A percentile compares a stretch with the other conserved stretches of the same genome.
phyloP scores from a whole-genome alignment of 768 basidiomycete species.

The Exidia glandulosa region DNA sequence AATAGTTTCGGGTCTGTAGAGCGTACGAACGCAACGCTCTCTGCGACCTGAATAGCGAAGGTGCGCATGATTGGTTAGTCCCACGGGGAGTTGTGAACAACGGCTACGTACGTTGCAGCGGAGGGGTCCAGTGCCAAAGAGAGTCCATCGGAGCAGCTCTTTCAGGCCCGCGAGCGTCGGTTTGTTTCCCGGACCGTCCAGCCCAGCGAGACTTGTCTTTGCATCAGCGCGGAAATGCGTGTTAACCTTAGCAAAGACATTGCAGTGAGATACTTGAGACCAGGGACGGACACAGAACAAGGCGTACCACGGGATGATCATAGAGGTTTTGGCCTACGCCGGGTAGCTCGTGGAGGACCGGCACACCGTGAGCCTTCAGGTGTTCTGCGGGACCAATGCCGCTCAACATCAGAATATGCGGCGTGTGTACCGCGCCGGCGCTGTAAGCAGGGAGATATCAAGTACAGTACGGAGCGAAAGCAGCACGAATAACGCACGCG shows the following conservation, averaged over 20 bases:
- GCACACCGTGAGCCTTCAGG: constrained; percentile 40
- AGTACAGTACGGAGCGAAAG: neutral
- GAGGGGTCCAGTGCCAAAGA: constrained; percentile 37
- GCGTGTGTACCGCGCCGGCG: constrained; percentile 25
- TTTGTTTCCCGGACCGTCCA: constrained; percentile 7
- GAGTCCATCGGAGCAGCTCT: too few species aligned
- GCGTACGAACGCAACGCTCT: constrained; percentile 44
- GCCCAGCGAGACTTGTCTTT: neutral
- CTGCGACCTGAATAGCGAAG: constrained; percentile 21
- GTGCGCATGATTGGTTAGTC: neutral
- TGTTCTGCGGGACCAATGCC: constrained; percentile 63
- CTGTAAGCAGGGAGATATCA: constrained; percentile 8
- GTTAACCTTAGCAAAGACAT: constrained; percentile 21
- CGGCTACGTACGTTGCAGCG: constrained; percentile 39
- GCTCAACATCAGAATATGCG: constrained; percentile 26
- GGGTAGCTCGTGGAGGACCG: constrained; percentile 49
- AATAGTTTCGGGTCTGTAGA: constrained; percentile 37
- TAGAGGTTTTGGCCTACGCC: constrained; percentile 64
- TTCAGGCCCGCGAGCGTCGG: constrained; percentile 19
- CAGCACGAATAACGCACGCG: constrained; percentile 2
- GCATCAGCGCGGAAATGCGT: constrained; percentile 38
- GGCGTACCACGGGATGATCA: constrained; percentile 44
- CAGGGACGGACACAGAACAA: neutral
- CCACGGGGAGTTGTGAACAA: neutral
- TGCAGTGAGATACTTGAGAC: neutral